A percentile compares a stretch with the other conserved stretches of the same genome.
Conservation (phyloP, 106 monocot genomes). For the Dendrobium huoshanense region DNA sequence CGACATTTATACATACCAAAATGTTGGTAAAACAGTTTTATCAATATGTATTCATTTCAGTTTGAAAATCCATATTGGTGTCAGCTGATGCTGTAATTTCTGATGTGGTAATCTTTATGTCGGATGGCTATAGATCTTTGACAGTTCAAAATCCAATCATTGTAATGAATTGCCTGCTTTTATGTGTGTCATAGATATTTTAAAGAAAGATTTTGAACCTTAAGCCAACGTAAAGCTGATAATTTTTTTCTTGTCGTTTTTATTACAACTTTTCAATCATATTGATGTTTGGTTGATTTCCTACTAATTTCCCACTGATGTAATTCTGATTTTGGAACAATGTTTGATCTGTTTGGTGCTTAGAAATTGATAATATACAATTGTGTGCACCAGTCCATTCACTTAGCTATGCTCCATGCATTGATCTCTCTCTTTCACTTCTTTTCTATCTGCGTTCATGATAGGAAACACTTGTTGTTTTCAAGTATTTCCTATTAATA, state of each 20-base stretch:
- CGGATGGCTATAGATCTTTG: background rate
- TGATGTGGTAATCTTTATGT: background rate
- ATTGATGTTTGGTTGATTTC: no score
- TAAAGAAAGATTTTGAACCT: background rate
- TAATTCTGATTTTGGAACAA: background rate
- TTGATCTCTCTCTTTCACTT: no score
- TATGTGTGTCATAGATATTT: background rate
- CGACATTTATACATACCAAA: background rate
- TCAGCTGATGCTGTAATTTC: background rate
- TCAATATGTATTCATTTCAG: background rate
- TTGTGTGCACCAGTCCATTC: no score
- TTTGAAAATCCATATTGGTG: background rate
- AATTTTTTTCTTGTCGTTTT: background rate
- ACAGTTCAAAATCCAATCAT: background rate
- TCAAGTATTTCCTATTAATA: no score
- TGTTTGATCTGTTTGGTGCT: no score
- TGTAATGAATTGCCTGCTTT: background rate
- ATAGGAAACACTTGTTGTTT: no score
- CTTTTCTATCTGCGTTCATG: no score
- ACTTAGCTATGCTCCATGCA: no score
- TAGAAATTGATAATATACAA: no score
- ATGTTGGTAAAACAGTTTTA: background rate
- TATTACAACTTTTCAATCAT: background rate
- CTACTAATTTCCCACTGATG: background rate
- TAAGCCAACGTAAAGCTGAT: background rate